Percentiles rank a stretch among this genome's conserved stretches.
Evolutionary conservation across 495 filamentous ascomycete species (phyloP).

Genomic region (Xanthoparmelia taractica): DNA sequence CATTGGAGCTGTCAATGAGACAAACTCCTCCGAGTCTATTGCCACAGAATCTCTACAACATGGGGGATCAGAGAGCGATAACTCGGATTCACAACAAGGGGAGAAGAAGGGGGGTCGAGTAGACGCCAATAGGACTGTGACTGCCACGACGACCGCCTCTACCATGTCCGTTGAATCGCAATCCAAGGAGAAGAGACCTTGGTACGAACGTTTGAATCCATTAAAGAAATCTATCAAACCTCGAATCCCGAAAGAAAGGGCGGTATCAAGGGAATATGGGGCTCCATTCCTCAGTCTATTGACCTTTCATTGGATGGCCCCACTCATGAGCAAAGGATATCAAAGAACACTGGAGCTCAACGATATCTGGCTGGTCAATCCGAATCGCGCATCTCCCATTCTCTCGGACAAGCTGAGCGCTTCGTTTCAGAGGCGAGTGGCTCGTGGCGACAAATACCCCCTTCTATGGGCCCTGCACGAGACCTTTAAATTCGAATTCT

Average conservation of each 20-base stretch:
- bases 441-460: slow-evolving; percentile 62
- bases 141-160: slow-evolving; percentile 24
- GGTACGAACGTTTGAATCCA: slow-evolving; percentile 50
- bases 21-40: slow-evolving; percentile 21
- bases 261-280: slow-evolving; percentile 44
- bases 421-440: slow-evolving; percentile 58
- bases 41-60: slow-evolving; percentile 24
- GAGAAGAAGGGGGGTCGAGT: slow-evolving; percentile 15
- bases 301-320: slow-evolving; percentile 55
- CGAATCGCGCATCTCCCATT: slow-evolving; percentile 59
- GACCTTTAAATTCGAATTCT: slow-evolving; percentile 78
- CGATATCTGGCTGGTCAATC: slow-evolving; percentile 85
- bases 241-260: slow-evolving; percentile 45
- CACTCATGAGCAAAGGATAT: slow-evolving; percentile 67
- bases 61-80: slow-evolving; percentile 22
- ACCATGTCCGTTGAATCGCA: slow-evolving; percentile 16
- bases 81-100: slow-evolving; percentile 8
- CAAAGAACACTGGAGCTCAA: slow-evolving; percentile 71
- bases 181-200: slow-evolving; percentile 35
- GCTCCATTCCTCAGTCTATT: slow-evolving; percentile 47
- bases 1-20: slow-evolving; percentile 21
- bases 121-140: slow-evolving; percentile 19
- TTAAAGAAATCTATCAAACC: slow-evolving; percentile 44
- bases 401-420: slow-evolving; percentile 55
- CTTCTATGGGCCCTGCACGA: slow-evolving; percentile 78